Conservation (phyloP, 139 green algal species). For the Microglena sp. region DNA sequence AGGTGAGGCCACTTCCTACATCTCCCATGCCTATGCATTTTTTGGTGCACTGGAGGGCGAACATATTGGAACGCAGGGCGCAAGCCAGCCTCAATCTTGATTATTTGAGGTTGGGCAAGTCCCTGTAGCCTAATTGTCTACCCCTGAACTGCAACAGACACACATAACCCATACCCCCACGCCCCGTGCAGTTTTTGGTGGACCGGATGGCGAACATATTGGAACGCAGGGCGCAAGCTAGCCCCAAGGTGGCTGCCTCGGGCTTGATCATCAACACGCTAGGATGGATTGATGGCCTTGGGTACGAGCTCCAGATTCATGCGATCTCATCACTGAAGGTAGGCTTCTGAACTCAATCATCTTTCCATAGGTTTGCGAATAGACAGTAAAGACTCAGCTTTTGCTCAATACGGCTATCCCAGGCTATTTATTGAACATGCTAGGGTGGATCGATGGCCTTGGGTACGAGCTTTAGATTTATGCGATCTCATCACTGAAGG, state of each 20-base stretch:
- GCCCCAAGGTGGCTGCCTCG: conserved; percentile 31
- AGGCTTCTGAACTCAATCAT: neutral
- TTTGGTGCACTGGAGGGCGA: no score
- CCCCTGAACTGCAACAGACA: no score
- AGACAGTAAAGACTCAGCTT: no score
- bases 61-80: no score
- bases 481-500: conserved; percentile 51
- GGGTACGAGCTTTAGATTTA: conserved; percentile 89
- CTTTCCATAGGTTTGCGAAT: no score
- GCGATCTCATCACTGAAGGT: conserved; percentile 50
- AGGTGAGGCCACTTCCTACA: no score
- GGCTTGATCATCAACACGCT: conserved; percentile 90
- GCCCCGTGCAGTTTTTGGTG: conserved; percentile 50
- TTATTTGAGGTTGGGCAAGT: no score
- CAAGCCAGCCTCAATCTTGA: no score
- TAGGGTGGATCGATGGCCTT: conserved; percentile 84
- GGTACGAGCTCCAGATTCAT: conserved; percentile 85
- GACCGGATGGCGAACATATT: conserved; percentile 66
- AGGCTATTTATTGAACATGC: no score
- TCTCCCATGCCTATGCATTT: neutral
- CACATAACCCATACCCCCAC: no score
- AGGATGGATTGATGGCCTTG: conserved; percentile 81
- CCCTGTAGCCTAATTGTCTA: no score
- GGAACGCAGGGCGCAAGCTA: conserved; percentile 35
- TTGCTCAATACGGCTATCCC: no score